Percentiles rank a stretch among this genome's conserved stretches.
Conservation (phyloP, 108 stramenopile species). For the Nitzschia inconspicua region DNA sequence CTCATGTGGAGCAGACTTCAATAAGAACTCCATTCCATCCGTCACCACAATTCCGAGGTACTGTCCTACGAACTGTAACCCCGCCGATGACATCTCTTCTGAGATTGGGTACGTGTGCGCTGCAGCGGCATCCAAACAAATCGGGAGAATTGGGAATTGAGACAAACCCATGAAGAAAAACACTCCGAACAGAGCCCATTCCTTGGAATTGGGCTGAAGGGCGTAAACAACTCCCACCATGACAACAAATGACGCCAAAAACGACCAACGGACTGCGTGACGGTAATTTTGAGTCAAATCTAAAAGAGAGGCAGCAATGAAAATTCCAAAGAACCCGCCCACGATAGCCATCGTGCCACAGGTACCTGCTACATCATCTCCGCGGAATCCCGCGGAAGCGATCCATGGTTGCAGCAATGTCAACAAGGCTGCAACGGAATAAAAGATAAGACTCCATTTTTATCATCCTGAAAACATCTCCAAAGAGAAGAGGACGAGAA, state of each 20-base stretch:
- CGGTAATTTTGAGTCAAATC: slow-evolving; percentile 6
- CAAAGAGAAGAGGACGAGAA: no score
- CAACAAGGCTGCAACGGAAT: no score
- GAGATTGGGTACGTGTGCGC: slow-evolving; percentile 7
- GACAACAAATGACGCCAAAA: background rate
- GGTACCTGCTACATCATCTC: slow-evolving; percentile 6
- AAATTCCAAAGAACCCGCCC: slow-evolving; percentile 4
- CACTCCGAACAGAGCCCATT: background rate
- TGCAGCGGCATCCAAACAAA: slow-evolving; percentile 8
- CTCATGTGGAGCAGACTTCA: no score
- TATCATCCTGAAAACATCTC: no score
- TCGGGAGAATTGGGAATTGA: slow-evolving; percentile 2
- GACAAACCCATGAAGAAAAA: slow-evolving; percentile 7
- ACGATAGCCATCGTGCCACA: background rate
- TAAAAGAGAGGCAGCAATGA: slow-evolving; percentile 4
- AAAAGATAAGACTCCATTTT: no score
- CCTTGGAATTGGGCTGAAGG: background rate
- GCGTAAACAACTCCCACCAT: background rate
- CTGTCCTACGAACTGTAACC: slow-evolving; percentile 4
- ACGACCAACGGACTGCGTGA: slow-evolving; percentile 5
- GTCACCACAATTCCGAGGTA: slow-evolving; percentile 4
- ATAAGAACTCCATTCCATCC: slow-evolving; percentile 4
- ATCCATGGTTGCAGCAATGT: slow-evolving; percentile 10
- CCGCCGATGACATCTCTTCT: slow-evolving; percentile 13
- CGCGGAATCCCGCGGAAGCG: slow-evolving; percentile 8